Evolutionary conservation across 2,329 filamentous ascomycete species (phyloP), one percentile per base, ranked within the genome.

Genomic region (Emmonsiellopsis sp.): DNA sequence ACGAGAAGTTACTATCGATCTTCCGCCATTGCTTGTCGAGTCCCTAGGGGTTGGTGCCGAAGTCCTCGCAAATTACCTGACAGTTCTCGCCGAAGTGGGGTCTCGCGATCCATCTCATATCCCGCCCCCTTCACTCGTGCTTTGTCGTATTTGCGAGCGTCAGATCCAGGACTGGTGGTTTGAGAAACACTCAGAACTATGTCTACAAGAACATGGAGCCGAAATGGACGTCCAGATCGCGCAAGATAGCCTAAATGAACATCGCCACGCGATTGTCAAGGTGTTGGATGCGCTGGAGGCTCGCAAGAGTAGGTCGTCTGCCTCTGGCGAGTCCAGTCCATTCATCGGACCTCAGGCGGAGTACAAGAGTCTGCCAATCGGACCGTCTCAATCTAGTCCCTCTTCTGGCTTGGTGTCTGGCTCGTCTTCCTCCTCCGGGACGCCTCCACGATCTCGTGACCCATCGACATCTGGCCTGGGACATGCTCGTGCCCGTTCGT

Each of bases 91-190:
- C 47, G 93, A 98, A 66, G 83, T 84, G 42, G 88, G 87, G 49
- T 77, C 85, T 32, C 86, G 87, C 42, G 88, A 84, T 62, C 84
- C 87, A 17, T 81, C 81, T 49, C 83, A 85, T 63, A 85, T 91
- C 66, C 84, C 89, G 8, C 88, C 89, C 2, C 90, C 92, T 0
- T 77, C 84, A 9, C 88, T 90, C 0, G 86, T 97, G 4, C 80
- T 98, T 13, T 98, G 93, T 69, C 89, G 93, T 51, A 97, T 98
- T 53, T 98, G 93, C 69, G 93, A 98, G 68, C 88, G 93, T 52
- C 89, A 96, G 57, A 97, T 98, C 56, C 89, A 89, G 4, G 90
- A 92, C 0, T 98, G 93, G 93, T 98, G 93, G 94, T 98, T 98
- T 62, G 93, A 98, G 71, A 98, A 97, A 70, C 93, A 98, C 68